Evolutionary conservation across 805 yeast species (phyloP).

Genomic region (Candida sonorensis): DNA sequence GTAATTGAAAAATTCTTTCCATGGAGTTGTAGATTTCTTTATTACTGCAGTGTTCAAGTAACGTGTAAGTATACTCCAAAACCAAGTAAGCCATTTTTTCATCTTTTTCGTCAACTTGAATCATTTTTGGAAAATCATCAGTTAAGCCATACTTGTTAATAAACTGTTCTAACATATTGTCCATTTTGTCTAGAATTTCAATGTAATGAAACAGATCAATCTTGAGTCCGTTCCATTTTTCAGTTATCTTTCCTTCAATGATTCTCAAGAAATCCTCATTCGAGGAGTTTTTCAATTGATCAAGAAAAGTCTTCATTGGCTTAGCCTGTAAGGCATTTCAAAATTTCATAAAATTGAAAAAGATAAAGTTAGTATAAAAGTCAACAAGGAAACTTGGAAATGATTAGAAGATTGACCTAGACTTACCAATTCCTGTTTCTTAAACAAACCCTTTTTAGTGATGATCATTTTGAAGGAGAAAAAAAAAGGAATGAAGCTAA

Average conservation of each 20-base stretch:
- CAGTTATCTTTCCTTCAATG: conserved; percentile 13
- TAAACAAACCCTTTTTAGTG: conserved; percentile 9
- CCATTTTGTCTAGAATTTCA: conserved; percentile 68
- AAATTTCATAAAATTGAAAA: background rate
- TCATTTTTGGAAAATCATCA: conserved; percentile 39
- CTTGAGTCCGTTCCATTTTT: conserved; percentile 25
- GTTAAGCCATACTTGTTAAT: conserved; percentile 49
- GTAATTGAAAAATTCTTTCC: conserved; percentile 50
- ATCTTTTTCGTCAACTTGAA: conserved; percentile 39
- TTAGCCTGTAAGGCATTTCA: conserved; percentile 10
- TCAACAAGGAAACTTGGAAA: no score
- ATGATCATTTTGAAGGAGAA: conserved; percentile 8
- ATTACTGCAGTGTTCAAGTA: conserved; percentile 65
- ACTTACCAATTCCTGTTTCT: conserved; percentile 12
- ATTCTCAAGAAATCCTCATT: conserved; percentile 15
- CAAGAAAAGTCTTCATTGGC: conserved; percentile 11
- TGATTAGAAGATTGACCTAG: no score
- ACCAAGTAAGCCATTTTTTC: conserved; percentile 42
- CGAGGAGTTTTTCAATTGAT: conserved; percentile 11
- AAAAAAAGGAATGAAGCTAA: no score
- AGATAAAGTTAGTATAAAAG: conserved; percentile 5
- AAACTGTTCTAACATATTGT: conserved; percentile 49
- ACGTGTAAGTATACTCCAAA: conserved; percentile 51
- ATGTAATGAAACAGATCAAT: conserved; percentile 70
- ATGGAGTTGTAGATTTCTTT: conserved; percentile 62